These are phyloP conservation scores for Chrysanthemum seticuspe DNA, from an alignment of 129 eudicot species.

Conservation along the genomic window DNA sequence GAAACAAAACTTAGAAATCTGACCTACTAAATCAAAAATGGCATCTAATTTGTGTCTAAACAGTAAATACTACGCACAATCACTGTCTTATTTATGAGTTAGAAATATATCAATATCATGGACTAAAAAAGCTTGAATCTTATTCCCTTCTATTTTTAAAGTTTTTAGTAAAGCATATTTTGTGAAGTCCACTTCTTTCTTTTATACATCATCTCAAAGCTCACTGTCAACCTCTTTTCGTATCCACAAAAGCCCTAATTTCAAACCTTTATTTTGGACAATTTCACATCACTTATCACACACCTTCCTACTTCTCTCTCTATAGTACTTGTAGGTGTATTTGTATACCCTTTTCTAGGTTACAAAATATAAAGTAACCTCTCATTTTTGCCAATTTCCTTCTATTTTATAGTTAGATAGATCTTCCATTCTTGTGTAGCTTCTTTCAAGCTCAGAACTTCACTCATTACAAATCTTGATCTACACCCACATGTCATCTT, in stretches of 20 bases:
- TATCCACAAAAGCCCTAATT: slow-evolving; percentile 75
- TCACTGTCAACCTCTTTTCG: slow-evolving; percentile 56
- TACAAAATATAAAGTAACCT: slow-evolving; percentile 28
- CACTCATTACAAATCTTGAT: slow-evolving; percentile 19
- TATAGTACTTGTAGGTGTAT: slow-evolving; percentile 31
- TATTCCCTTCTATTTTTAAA: no score
- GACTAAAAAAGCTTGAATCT: no score
- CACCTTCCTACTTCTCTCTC: slow-evolving; percentile 33
- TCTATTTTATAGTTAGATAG: not conserved
- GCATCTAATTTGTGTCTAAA: no score
- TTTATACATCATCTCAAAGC: slow-evolving; percentile 46
- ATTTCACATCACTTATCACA: slow-evolving; percentile 32
- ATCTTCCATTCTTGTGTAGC: slow-evolving; percentile 37
- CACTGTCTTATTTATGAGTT: no score
- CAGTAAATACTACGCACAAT: no score
- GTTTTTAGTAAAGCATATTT: slow-evolving; percentile 9
- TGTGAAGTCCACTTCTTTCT: slow-evolving; percentile 37
- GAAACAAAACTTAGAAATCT: no score
- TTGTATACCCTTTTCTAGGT: slow-evolving; percentile 43
- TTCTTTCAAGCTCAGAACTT: slow-evolving; percentile 37
- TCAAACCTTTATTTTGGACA: slow-evolving; percentile 34
- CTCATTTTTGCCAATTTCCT: slow-evolving; percentile 27
- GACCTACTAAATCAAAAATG: no score
- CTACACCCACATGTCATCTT: slow-evolving; percentile 19
- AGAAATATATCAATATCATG: no score